These are phyloP conservation scores for Fusarium abutilonis DNA, from an alignment of 2,329 filamentous ascomycete species.

Conservation along the genomic window DNA sequence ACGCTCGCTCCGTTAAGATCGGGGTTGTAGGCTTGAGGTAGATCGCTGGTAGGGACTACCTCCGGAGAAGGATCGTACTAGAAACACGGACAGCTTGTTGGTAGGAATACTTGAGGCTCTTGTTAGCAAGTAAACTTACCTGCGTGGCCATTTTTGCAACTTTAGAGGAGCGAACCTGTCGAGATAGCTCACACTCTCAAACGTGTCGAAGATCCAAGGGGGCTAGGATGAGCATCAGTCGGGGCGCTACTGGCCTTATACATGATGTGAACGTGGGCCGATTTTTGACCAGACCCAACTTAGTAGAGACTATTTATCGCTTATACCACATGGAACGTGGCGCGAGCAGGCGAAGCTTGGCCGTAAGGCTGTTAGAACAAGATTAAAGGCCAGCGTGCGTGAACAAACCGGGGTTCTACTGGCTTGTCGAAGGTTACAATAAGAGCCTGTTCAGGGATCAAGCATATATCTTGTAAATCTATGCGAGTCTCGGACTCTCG, in stretches of 20 bases:
- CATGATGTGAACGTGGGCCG: background rate
- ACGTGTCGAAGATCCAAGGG: background rate
- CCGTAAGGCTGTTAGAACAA: background rate
- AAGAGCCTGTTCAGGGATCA: background rate
- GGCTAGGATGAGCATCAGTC: background rate
- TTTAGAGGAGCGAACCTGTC: background rate
- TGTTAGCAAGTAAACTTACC: background rate
- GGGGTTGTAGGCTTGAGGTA: slow-evolving; percentile 3
- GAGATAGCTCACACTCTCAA: background rate
- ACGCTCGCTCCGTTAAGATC: background rate
- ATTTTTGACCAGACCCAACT: too few species aligned
- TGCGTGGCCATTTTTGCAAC: background rate
- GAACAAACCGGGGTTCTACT: background rate
- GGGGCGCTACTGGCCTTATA: background rate
- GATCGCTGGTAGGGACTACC: slow-evolving; percentile 4
- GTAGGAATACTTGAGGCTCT: background rate
- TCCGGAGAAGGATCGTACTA: slow-evolving; percentile 10
- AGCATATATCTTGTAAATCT: background rate
- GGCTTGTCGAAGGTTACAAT: background rate
- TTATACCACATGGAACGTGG: background rate
- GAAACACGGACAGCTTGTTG: background rate
- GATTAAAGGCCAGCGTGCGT: too few species aligned
- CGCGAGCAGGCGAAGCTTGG: background rate
- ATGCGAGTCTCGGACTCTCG: background rate
- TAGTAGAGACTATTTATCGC: background rate